Conservation (phyloP, 139 green algal species). For the Haematococcus sp. region DNA sequence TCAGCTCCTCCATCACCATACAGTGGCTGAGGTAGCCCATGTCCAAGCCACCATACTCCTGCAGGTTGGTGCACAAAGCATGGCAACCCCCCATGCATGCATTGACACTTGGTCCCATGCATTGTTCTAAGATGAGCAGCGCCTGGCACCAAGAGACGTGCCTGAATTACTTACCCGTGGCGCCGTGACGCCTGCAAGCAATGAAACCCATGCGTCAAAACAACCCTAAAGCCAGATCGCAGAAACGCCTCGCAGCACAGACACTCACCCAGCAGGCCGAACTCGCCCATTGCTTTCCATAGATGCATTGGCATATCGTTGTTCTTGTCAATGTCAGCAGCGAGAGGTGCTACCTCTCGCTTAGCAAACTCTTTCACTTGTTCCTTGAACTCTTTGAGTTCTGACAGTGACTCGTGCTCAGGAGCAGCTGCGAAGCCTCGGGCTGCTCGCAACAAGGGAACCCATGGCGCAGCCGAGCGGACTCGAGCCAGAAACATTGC, state of each 20-base stretch:
- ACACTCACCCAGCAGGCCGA: not conserved
- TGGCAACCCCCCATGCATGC: too few species aligned
- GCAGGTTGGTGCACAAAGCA: not conserved
- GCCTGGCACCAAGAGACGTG: too few species aligned
- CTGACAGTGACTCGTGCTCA: too few species aligned
- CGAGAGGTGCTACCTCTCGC: not conserved
- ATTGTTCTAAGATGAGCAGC: too few species aligned
- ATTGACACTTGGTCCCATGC: too few species aligned
- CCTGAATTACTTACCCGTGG: not conserved
- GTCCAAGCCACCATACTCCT: conserved; percentile 80
- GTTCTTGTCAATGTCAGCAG: not conserved
- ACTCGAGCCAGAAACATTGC: too few species aligned
- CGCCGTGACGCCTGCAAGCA: conserved; percentile 4
- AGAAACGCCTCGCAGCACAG: not conserved
- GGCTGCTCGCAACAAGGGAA: too few species aligned
- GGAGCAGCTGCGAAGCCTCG: too few species aligned
- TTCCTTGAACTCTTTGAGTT: not conserved
- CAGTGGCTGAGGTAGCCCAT: conserved; percentile 84
- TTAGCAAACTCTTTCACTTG: not conserved
- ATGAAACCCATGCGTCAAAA: too few species aligned
- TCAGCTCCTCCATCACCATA: conserved; percentile 94
- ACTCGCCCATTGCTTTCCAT: not conserved
- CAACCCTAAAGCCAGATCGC: not conserved
- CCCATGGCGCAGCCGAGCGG: too few species aligned
- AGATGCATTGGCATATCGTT: not conserved